Conservation (phyloP, 2,329 filamentous ascomycete species). For the Westerdykella ornata region DNA sequence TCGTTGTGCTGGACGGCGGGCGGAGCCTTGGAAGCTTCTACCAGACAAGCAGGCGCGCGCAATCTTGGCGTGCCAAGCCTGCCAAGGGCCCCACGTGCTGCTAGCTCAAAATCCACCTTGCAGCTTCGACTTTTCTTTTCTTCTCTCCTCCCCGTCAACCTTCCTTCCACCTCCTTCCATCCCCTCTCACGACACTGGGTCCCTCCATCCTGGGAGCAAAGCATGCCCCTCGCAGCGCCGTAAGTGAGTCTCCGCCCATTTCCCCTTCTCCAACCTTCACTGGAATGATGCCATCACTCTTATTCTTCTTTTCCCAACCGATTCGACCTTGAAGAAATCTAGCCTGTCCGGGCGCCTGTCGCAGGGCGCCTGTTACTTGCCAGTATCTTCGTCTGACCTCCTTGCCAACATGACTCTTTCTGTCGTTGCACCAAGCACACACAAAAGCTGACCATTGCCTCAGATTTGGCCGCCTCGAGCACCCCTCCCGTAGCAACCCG, state of each 20-base stretch:
- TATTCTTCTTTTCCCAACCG: constrained; percentile 81
- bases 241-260: constrained; percentile 14
- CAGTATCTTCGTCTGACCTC: constrained; percentile 76
- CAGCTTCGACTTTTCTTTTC: neutral
- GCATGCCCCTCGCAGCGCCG: neutral
- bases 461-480: neutral
- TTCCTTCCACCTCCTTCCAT: constrained; percentile 1
- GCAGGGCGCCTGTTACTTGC: constrained; percentile 76
- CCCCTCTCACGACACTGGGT: too few relatives aligned
- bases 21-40: too few relatives aligned
- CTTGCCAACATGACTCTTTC: constrained; percentile 1
- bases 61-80: neutral
- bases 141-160: constrained; percentile 8
- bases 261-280: constrained; percentile 8
- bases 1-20: too few relatives aligned
- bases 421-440: neutral
- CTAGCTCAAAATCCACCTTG: neutral
- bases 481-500: neutral
- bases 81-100: neutral
- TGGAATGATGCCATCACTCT: constrained; percentile 66
- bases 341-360: constrained; percentile 59
- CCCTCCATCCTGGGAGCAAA: too few relatives aligned
- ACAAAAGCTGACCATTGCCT: neutral
- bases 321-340: constrained; percentile 79
- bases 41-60: too few relatives aligned